phyloP scores from a whole-genome alignment of 2,329 filamentous ascomycete species.

The Chaetothyriales sp. region DNA sequence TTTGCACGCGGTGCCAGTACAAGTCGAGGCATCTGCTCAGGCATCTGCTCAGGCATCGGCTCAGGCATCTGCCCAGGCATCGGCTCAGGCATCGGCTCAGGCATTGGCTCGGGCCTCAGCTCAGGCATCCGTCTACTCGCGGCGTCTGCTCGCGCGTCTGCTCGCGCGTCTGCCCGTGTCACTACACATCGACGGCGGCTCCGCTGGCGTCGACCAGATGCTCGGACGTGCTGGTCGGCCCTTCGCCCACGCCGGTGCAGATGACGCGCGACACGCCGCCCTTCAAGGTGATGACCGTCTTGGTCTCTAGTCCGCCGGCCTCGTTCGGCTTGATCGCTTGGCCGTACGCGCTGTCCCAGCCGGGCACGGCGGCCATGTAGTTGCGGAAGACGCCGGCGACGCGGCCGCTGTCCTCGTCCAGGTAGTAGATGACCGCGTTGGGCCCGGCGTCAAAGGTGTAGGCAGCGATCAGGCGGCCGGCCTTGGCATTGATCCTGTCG shows the following conservation, averaged over 20 bases:
- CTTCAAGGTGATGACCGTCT: conserved; percentile 46
- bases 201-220: conserved; percentile 59
- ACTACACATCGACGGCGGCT: conserved; percentile 3
- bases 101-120: too few relatives aligned
- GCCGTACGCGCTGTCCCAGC: conserved; percentile 45
- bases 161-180: too few relatives aligned
- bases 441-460: conserved; percentile 97
- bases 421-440: conserved; percentile 93
- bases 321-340: conserved; percentile 37
- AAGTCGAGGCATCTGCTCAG: too few relatives aligned
- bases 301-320: conserved; percentile 47
- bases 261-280: conserved; percentile 81
- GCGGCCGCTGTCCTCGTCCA: conserved; percentile 58
- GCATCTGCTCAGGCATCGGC: too few relatives aligned
- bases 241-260: conserved; percentile 79
- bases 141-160: too few relatives aligned
- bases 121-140: too few relatives aligned
- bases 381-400: conserved; percentile 69
- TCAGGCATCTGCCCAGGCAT: too few relatives aligned
- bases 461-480: conserved; percentile 68
- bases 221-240: conserved; percentile 66
- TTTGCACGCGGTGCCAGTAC: not conserved
- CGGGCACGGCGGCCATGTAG: conserved; percentile 44
- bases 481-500: conserved; percentile 71
- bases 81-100: too few relatives aligned